A percentile compares a stretch with the other conserved stretches of the same genome.
Evolutionary conservation across 768 basidiomycete genomes (phyloP).

Genomic region (Daedaleopsis sinensis): DNA sequence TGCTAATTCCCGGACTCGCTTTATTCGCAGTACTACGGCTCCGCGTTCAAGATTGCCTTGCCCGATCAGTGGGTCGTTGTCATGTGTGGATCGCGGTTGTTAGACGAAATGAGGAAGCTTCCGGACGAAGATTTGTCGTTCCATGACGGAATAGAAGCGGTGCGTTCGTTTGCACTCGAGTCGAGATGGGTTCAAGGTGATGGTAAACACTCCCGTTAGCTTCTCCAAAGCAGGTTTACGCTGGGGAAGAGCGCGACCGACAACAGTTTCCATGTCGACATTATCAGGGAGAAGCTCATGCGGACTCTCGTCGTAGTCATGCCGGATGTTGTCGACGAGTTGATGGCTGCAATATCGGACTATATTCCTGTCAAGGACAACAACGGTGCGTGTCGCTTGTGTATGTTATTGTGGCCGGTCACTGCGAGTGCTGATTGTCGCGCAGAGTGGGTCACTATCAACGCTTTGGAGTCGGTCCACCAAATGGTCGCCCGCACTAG

Average conservation of each 20-base stretch:
- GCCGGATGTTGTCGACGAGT: conserved; percentile 29
- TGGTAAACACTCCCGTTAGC: conserved; percentile 23
- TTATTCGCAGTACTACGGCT: conserved; percentile 18
- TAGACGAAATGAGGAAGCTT: conserved; percentile 56
- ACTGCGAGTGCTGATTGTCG: not conserved
- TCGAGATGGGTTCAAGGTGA: not conserved
- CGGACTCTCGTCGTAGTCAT: conserved; percentile 26
- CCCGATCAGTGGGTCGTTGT: conserved; percentile 51
- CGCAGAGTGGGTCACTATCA: conserved; percentile 32
- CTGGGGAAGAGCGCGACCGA: conserved; percentile 28
- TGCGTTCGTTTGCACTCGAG: conserved; percentile 17
- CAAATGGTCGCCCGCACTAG: conserved; percentile 32
- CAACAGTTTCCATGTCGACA: conserved; percentile 25
- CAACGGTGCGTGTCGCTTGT: too few species aligned
- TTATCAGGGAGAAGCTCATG: conserved; percentile 31
- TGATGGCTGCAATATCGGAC: conserved; percentile 28
- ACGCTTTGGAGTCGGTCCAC: conserved; percentile 24
- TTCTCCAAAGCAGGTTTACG: conserved; percentile 36
- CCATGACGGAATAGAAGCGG: conserved; percentile 42
- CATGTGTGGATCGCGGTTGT: conserved; percentile 41
- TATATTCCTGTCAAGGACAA: conserved; percentile 31
- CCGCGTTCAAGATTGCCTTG: conserved; percentile 46
- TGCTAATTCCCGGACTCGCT: too few species aligned
- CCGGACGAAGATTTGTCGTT: conserved; percentile 50
- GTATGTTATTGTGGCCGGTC: not conserved